phyloP scores from a whole-genome alignment of 2,329 filamentous ascomycete species.

The Gliomastix tumulicola region DNA sequence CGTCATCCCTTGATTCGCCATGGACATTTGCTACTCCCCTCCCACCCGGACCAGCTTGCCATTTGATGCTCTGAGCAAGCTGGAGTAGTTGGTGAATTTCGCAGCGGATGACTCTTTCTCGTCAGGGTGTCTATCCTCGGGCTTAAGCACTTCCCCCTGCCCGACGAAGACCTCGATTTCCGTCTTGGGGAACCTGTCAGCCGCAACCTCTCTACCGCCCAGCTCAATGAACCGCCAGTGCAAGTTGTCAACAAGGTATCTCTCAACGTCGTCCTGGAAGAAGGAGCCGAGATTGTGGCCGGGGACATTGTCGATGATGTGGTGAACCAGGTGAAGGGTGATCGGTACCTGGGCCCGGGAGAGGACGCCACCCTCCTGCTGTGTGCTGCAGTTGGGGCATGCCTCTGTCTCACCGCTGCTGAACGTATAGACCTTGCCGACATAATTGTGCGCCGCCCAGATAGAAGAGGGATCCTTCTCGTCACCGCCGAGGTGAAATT shows the following conservation, averaged over 20 bases:
- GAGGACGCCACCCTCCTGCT: constrained; percentile 2
- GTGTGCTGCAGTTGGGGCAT: constrained; percentile 6
- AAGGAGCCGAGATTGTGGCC: background rate
- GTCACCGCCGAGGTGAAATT: constrained; percentile 8
- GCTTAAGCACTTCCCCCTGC: background rate
- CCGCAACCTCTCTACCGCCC: background rate
- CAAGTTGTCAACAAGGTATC: background rate
- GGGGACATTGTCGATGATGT: background rate
- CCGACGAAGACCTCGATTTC: background rate
- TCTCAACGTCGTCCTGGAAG: background rate
- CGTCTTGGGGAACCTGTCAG: background rate
- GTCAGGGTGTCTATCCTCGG: no score
- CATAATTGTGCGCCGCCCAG: background rate
- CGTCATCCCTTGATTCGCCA: no score
- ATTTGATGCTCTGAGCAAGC: no score
- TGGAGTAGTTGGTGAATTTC: no score
- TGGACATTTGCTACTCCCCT: no score
- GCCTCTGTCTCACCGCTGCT: no score
- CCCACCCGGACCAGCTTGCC: no score
- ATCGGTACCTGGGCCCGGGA: constrained; percentile 5
- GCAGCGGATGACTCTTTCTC: no score
- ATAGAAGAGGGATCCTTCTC: background rate
- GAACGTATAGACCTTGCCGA: background rate
- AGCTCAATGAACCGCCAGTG: background rate
- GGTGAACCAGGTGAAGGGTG: constrained; percentile 2